Conservation (phyloP, 1,284 basidiomycete genomes). For the Trametes sp. region DNA sequence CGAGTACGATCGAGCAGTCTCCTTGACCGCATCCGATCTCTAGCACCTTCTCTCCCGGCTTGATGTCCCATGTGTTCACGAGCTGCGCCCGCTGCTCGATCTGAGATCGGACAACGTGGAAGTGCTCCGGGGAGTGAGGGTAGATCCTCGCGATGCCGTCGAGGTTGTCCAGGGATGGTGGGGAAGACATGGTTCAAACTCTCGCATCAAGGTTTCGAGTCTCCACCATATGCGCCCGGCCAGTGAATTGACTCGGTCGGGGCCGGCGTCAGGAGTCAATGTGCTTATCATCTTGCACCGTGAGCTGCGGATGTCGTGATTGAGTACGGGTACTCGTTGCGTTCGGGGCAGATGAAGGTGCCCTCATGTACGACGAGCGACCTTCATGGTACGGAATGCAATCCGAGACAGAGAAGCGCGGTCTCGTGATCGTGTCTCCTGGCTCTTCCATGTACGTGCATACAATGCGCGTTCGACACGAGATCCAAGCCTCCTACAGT, state of each 20-base stretch:
- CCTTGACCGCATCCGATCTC: conserved; percentile 56
- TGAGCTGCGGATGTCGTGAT: too few species aligned
- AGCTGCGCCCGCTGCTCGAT: conserved; percentile 48
- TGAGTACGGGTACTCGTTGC: too few species aligned
- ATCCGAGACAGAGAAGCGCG: not conserved
- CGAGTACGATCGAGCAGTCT: conserved; percentile 50
- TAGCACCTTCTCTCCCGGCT: conserved; percentile 43
- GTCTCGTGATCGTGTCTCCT: not conserved
- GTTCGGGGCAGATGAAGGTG: too few species aligned
- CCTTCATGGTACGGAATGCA: too few species aligned
- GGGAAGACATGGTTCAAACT: conserved; percentile 10
- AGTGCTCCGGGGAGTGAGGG: conserved; percentile 23
- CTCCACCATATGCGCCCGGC: not conserved
- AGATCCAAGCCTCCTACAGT: too few species aligned
- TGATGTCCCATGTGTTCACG: conserved; percentile 44
- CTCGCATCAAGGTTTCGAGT: not conserved
- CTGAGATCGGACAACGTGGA: conserved; percentile 35
- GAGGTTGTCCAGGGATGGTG: conserved; percentile 19
- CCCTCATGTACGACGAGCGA: too few species aligned
- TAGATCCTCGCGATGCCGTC: conserved; percentile 31
- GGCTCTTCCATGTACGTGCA: too few species aligned
- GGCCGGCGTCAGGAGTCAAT: not conserved
- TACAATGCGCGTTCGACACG: too few species aligned
- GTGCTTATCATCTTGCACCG: too few species aligned
- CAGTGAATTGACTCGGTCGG: not conserved